Percentiles rank a stretch among this genome's conserved stretches.
Conservation (phyloP, 768 basidiomycete species). For the Pleurotus pulmonarius region DNA sequence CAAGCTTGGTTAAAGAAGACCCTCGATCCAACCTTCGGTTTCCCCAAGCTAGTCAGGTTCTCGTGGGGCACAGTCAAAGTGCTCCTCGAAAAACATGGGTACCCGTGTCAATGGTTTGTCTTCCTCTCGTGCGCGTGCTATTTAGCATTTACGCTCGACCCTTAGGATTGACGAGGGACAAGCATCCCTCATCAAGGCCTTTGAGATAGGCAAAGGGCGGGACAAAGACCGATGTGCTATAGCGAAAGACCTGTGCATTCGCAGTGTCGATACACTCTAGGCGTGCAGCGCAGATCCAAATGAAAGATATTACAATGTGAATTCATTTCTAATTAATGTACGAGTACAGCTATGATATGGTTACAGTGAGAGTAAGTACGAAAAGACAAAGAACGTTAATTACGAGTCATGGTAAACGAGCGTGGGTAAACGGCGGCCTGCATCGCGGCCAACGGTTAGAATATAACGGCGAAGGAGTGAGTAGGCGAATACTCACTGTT, state of each 20-base stretch:
- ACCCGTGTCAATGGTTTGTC: constrained; percentile 74
- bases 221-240: constrained; percentile 76
- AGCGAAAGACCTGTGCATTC: constrained; percentile 69
- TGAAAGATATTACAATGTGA: too few species aligned
- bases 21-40: constrained; percentile 88
- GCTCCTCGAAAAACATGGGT: constrained; percentile 74
- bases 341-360: too few species aligned
- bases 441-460: too few species aligned
- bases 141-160: constrained; percentile 2
- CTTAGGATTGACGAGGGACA: constrained; percentile 83
- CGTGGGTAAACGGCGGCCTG: too few species aligned
- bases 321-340: too few species aligned
- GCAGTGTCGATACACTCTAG: constrained; percentile 64
- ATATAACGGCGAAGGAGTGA: too few species aligned
- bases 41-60: constrained; percentile 85
- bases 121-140: not conserved
- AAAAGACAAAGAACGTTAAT: too few species aligned
- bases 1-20: constrained; percentile 77
- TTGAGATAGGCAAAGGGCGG: constrained; percentile 60
- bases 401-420: too few species aligned
- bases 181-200: constrained; percentile 70
- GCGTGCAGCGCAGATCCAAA: not conserved
- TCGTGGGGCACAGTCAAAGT: constrained; percentile 95
- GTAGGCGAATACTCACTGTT: too few species aligned
- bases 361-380: too few species aligned